phyloP scores from a whole-genome alignment of 202 grass and related monocot genomes.

The Schoenoplectus tabernaemontani region DNA sequence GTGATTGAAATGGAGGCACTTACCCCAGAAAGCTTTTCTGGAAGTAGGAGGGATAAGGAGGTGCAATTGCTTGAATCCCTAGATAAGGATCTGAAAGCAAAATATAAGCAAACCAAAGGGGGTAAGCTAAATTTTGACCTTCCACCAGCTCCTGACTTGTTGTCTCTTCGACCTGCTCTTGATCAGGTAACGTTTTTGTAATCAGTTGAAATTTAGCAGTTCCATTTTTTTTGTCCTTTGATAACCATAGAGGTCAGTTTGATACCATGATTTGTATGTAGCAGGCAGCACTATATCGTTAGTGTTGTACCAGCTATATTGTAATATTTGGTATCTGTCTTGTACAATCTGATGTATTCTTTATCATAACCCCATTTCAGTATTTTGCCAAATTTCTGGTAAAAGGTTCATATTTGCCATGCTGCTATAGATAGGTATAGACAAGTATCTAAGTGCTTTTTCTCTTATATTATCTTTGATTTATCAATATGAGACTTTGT shows the following conservation, averaged over 20 bases:
- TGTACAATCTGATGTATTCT: background rate
- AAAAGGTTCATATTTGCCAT: background rate
- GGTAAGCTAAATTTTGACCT: slow-evolving; percentile 11
- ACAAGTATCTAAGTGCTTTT: background rate
- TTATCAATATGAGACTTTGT: background rate
- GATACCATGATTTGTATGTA: background rate
- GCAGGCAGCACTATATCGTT: background rate
- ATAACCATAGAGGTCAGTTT: background rate
- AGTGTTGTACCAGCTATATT: background rate
- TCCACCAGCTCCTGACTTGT: background rate
- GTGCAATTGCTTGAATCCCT: slow-evolving; percentile 1
- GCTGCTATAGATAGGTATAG: background rate
- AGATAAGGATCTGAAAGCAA: slow-evolving; percentile 9
- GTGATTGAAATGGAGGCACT: slow-evolving; percentile 15
- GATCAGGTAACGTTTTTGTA: slow-evolving; percentile 15
- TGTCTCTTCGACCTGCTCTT: slow-evolving; percentile 4
- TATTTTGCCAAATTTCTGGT: background rate
- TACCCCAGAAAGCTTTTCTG: background rate
- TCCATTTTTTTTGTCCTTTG: background rate
- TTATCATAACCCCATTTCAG: background rate
- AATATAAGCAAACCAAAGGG: slow-evolving; percentile 6
- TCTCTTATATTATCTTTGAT: background rate
- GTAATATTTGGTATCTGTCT: background rate
- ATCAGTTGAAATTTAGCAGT: background rate
- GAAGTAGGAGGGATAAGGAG: background rate